Base-by-base conservation (phyloP, 2,329 filamentous ascomycete species). In the Exophiala dermatitidis region DNA sequence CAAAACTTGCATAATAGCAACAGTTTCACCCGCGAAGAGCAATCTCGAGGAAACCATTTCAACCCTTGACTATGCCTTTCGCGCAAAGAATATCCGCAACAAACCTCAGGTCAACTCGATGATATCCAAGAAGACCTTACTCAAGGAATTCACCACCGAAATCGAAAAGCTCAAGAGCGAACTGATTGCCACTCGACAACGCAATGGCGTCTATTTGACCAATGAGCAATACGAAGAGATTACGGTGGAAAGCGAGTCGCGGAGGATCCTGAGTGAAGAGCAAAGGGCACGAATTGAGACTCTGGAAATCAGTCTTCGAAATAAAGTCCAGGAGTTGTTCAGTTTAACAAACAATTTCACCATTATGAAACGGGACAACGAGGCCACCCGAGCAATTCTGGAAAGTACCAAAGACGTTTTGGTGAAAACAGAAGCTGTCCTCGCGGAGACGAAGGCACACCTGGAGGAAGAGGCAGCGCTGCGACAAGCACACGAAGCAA, bases 41-140 rank as follows among this genome's bases (percentile, higher is more conserved):
- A 98, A 97, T 63, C 76, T 98, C 1, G 93, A 98, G 66, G 93
- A 98, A 70, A 98, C 94, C 0, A 97, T 98, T 56, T 97, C 93
- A 0, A 98, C 94, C 0, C 78, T 98, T 1, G 93, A 98, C 68
- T 98, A 98, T 67, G 94, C 93, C 7, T 97, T 97, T 72, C 82
- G 93, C 44, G 93, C 93, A 10, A 98, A 98, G 75, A 97, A 98
- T 63, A 98, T 98, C 64, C 86, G 88, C 46, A 98, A 98, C 71
- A 96, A 96, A 71, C 94, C 93, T 0, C 93, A 98, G 66, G 79
- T 95, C 63, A 98, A 97, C 70, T 87, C 89, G 46, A 81, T 88
- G 66, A 82, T 97, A 60, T 90, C 88, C 59, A 98, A 97, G 71
- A 95, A 93, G 72, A 95, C 89, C 2, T 71, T 98, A 8, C 77